These are phyloP conservation scores for Withania somnifera DNA, from an alignment of 305 asterid species.

Conservation along the genomic window DNA sequence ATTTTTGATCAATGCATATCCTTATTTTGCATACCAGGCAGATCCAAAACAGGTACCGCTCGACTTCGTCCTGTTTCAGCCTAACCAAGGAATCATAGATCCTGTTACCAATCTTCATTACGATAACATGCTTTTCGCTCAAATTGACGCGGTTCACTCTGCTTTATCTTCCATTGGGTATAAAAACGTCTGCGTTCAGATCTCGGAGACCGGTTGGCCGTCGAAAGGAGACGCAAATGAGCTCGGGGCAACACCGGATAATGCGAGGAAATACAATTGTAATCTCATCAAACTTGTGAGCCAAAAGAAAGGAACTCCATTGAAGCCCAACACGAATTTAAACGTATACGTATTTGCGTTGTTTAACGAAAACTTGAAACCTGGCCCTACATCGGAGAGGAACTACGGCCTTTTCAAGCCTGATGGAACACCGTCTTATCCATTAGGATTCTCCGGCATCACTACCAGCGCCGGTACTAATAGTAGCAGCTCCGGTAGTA, in stretches of 20 bases:
- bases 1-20: slow-evolving; percentile 60
- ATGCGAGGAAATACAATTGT: slow-evolving; percentile 60
- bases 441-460: slow-evolving; percentile 36
- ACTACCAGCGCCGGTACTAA: slow-evolving; percentile 16
- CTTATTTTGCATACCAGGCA: slow-evolving; percentile 63
- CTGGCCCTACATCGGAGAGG: slow-evolving; percentile 77
- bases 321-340: slow-evolving; percentile 50
- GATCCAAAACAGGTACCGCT: slow-evolving; percentile 50
- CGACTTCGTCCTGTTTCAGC: slow-evolving; percentile 54
- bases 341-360: slow-evolving; percentile 56
- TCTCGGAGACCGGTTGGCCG: slow-evolving; percentile 89
- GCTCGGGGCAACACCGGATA: slow-evolving; percentile 64
- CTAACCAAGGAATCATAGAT: slow-evolving; percentile 35
- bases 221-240: slow-evolving; percentile 71
- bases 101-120: slow-evolving; percentile 38
- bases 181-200: slow-evolving; percentile 52
- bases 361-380: slow-evolving; percentile 72
- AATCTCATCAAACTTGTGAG: slow-evolving; percentile 42
- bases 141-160: slow-evolving; percentile 59
- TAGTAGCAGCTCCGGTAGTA: slow-evolving; percentile 11
- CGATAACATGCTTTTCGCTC: slow-evolving; percentile 64
- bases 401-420: slow-evolving; percentile 77
- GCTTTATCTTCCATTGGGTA: slow-evolving; percentile 57
- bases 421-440: slow-evolving; percentile 60
- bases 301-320: slow-evolving; percentile 60